phyloP scores from a whole-genome alignment of 352 stramenopile genomes.

The Elongisporangium senticosum region DNA sequence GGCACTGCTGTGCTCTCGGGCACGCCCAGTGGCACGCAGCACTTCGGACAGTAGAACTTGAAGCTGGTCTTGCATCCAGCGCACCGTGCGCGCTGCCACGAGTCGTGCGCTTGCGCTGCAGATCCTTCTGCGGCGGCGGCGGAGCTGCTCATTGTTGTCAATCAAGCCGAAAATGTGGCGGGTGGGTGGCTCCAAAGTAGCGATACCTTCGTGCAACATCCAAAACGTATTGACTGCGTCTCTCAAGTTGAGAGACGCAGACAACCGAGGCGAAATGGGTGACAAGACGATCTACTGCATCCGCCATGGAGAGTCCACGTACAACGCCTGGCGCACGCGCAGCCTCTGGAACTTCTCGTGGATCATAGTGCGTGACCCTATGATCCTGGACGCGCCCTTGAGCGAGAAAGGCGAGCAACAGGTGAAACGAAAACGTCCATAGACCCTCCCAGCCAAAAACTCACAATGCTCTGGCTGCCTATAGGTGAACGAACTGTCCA shows the following conservation, averaged over 20 bases:
- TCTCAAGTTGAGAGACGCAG: too few relatives aligned
- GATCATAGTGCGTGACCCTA: conserved; percentile 79
- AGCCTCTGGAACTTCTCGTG: conserved; percentile 82
- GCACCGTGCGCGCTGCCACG: conserved; percentile 56
- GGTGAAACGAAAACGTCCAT: conserved; percentile 15
- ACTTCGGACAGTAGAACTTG: conserved; percentile 85
- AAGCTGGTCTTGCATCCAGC: conserved; percentile 69
- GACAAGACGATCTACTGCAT: conserved; percentile 82
- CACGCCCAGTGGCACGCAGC: conserved; percentile 54
- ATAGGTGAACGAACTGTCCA: conserved; percentile 37
- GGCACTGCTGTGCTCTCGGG: conserved; percentile 46
- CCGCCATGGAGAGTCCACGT: conserved; percentile 84
- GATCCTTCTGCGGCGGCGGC: conserved; percentile 4
- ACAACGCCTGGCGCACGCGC: conserved; percentile 80
- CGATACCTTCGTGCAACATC: conserved; percentile 23
- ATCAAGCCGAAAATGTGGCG: conserved; percentile 1
- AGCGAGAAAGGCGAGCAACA: conserved; percentile 68
- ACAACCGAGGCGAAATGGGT: not conserved
- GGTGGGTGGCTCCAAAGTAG: conserved; percentile 9
- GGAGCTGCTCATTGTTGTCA: conserved; percentile 1
- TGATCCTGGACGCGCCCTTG: conserved; percentile 78
- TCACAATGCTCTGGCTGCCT: not conserved
- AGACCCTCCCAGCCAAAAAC: not conserved
- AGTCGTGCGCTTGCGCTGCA: conserved; percentile 7
- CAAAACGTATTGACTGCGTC: not conserved